These are phyloP conservation scores for Pleurotus tuoliensis DNA, from an alignment of 768 basidiomycete genomes.

Conservation along the genomic window DNA sequence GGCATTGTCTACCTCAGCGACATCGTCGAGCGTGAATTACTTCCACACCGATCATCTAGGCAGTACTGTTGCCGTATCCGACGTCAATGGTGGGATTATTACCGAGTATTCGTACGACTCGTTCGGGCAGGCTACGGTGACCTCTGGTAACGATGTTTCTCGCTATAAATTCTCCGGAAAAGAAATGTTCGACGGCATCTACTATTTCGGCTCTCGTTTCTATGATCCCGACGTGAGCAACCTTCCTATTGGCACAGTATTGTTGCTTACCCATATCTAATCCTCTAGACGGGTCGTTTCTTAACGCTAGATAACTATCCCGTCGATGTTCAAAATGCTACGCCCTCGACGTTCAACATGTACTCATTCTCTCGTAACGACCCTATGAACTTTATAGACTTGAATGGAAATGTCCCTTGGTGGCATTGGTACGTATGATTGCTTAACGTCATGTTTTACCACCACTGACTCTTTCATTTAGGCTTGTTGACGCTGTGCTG, in stretches of 20 bases:
- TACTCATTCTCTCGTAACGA: slow-evolving; percentile 8
- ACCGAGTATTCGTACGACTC: slow-evolving; percentile 3
- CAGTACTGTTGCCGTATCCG: slow-evolving; percentile 1
- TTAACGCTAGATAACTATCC: slow-evolving; percentile 5
- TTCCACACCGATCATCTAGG: slow-evolving; percentile 6
- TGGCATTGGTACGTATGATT: slow-evolving; percentile 5
- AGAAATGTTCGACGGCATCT: slow-evolving; percentile 3
- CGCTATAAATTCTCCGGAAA: slow-evolving; percentile 4
- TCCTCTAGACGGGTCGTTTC: slow-evolving; percentile 4
- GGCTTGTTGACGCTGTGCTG: background rate
- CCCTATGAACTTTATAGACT: slow-evolving; percentile 6
- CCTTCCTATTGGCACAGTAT: background rate
- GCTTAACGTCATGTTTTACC: background rate
- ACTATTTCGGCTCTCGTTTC: slow-evolving; percentile 1
- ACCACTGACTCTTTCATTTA: background rate
- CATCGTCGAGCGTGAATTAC: background rate
- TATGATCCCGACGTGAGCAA: slow-evolving; percentile 4
- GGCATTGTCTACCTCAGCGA: background rate
- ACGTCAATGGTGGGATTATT: background rate
- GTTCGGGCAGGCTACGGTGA: background rate
- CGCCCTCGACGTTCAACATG: slow-evolving; percentile 8
- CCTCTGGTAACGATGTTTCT: background rate
- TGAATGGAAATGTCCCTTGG: slow-evolving; percentile 9
- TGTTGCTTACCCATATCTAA: background rate
- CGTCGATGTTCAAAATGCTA: slow-evolving; percentile 1